Evolutionary conservation across 345 rosid species (phyloP), one percentile per base, ranked within the genome.

Genomic region (Eucalyptus polybractea): DNA sequence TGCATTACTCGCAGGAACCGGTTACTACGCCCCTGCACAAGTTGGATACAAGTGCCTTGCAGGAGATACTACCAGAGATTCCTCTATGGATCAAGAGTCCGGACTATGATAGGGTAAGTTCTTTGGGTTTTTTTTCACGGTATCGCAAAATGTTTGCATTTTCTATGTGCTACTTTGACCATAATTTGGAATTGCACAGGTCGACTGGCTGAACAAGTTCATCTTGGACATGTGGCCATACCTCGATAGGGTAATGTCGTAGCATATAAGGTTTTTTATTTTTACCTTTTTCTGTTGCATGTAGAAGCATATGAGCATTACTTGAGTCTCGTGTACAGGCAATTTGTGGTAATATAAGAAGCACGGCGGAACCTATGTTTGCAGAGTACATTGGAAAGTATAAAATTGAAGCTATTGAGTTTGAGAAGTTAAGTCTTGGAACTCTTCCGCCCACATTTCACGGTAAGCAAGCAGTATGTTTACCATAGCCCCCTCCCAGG

Each of bases 31-130:
- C 92, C 29, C 87, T 92, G 17, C 44, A 89, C 50, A 93, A 94
- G 89, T 85, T 92, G 29, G 95, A 92, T 67, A 69, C 89, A 6
- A 87, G 87, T 86, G 83, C 91, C 17, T 25, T 94, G 89, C 90
- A 90, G 86, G 93, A 90, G 42, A 67, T 95, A 54, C 88, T 91
- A 56, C 92, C 91, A 33, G 93, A 95, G 85, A 90, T 95, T 88
- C 95, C 96, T 10, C 58, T 90, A 67, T 94, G 95, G 95, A 91
- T 93, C 91, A 95, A 95, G 88, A 92, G 92, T 86, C 95, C 95
- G 5, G 93, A 93, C 80, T 94, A 91, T 89, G 95, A 95, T 29
- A 88, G 95, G 90, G 94, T 91, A 86, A 91, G 91, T 76, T 40
- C 58, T 50, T n/a, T 56, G 54, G 33, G 50, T 85, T 45, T 44